Conservation (phyloP, 169 alveolate genomes). For the Plasmodium gallinaceum region DNA sequence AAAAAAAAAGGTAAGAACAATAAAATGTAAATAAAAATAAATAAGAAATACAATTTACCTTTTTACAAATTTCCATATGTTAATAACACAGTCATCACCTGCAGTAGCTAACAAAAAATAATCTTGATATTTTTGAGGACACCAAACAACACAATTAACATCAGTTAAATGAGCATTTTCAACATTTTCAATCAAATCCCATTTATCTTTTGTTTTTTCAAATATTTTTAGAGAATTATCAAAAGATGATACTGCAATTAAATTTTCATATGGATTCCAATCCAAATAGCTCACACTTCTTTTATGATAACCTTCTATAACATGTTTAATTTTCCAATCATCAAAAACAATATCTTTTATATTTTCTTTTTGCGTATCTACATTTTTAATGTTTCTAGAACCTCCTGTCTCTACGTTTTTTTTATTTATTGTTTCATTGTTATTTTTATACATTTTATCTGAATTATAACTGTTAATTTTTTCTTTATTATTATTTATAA, state of each 20-base stretch:
- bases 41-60: background rate
- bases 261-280: slow-evolving; percentile 66
- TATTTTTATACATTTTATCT: background rate
- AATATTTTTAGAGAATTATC: slow-evolving; percentile 69
- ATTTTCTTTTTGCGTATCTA: slow-evolving; percentile 7
- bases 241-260: slow-evolving; percentile 63
- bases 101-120: slow-evolving; percentile 79
- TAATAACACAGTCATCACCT: slow-evolving; percentile 85
- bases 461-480: background rate
- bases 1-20: no score
- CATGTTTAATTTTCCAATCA: slow-evolving; percentile 82
- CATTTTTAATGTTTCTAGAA: slow-evolving; percentile 4
- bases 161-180: slow-evolving; percentile 83
- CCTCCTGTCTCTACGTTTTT: background rate
- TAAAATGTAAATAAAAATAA: no score
- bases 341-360: slow-evolving; percentile 57
- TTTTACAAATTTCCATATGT: slow-evolving; percentile 80
- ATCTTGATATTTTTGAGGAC: slow-evolving; percentile 59
- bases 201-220: slow-evolving; percentile 9
- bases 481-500: background rate
- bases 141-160: slow-evolving; percentile 86
- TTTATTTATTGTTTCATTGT: no score
- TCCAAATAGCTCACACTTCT: slow-evolving; percentile 83
- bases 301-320: slow-evolving; percentile 79
- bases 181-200: slow-evolving; percentile 40